Evolutionary conservation across 768 basidiomycete species (phyloP).

Genomic region (Pleurotus sapidus): DNA sequence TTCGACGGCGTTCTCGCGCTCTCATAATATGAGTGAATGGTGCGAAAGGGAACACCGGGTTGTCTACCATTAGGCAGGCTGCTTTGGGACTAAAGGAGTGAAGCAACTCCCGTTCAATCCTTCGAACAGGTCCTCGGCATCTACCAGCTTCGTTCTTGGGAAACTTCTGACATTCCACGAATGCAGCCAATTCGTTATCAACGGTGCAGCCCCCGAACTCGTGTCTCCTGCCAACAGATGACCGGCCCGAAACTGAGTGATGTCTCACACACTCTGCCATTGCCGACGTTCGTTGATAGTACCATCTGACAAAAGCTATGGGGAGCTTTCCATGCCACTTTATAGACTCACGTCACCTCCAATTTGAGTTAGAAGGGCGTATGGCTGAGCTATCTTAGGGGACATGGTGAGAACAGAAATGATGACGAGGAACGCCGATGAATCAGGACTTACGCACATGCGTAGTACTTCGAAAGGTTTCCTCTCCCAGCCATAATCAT

Average conservation of each 20-base stretch:
- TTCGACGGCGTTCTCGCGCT: no score
- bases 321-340: background rate
- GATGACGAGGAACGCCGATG: background rate
- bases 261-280: background rate
- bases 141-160: no score
- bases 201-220: background rate
- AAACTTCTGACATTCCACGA: background rate
- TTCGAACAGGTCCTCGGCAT: no score
- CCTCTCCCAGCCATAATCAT: background rate
- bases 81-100: no score
- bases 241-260: background rate
- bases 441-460: background rate
- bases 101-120: no score
- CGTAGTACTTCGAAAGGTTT: background rate
- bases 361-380: constrained; percentile 7
- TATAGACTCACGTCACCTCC: constrained; percentile 2
- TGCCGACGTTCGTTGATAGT: background rate
- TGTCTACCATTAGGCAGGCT: no score
- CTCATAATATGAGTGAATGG: no score
- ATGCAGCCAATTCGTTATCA: background rate
- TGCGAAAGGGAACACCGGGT: no score
- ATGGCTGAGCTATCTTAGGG: background rate
- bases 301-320: background rate
- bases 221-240: background rate
- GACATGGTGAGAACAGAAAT: background rate